These are phyloP conservation scores for Aureobasidium sp. DNA, from an alignment of 2,329 filamentous ascomycete genomes.

Conservation along the genomic window DNA sequence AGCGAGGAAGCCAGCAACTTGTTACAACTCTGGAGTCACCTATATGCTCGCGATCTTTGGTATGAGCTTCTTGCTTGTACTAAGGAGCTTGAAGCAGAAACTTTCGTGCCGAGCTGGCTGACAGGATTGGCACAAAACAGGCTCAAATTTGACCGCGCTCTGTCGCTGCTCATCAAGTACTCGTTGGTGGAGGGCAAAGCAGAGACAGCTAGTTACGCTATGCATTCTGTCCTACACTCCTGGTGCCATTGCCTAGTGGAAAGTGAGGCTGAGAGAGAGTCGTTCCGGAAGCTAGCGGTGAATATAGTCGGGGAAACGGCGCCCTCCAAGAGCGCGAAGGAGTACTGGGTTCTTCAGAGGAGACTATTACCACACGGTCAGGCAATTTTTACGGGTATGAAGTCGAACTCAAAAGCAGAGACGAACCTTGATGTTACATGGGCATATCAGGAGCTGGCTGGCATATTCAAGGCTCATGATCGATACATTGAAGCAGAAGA, in stretches of 20 bases:
- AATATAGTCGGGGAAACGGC: background rate
- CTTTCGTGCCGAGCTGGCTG: slow-evolving; percentile 15
- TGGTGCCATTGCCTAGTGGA: slow-evolving; percentile 15
- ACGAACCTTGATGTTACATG: background rate
- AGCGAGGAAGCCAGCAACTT: slow-evolving; percentile 19
- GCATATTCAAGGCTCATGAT: slow-evolving; percentile 9
- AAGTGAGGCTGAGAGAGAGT: slow-evolving; percentile 12
- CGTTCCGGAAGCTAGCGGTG: background rate
- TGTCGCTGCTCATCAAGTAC: slow-evolving; percentile 21
- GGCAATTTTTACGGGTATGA: background rate
- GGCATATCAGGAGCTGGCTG: background rate
- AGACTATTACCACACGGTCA: background rate
- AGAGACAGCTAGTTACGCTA: slow-evolving; percentile 21
- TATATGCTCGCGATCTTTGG: slow-evolving; percentile 23
- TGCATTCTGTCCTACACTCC: slow-evolving; percentile 29
- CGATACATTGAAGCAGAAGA: slow-evolving; percentile 13
- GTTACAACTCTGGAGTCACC: slow-evolving; percentile 23
- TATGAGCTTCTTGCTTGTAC: slow-evolving; percentile 19
- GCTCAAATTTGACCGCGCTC: slow-evolving; percentile 17
- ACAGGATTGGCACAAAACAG: slow-evolving; percentile 10
- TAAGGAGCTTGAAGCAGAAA: background rate
- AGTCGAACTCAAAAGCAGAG: background rate
- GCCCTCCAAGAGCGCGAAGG: background rate
- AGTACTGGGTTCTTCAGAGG: background rate
- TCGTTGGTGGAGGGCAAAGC: slow-evolving; percentile 18